phyloP scores from a whole-genome alignment of 2,329 filamentous ascomycete species.

The Ophiostoma triangulosporum region DNA sequence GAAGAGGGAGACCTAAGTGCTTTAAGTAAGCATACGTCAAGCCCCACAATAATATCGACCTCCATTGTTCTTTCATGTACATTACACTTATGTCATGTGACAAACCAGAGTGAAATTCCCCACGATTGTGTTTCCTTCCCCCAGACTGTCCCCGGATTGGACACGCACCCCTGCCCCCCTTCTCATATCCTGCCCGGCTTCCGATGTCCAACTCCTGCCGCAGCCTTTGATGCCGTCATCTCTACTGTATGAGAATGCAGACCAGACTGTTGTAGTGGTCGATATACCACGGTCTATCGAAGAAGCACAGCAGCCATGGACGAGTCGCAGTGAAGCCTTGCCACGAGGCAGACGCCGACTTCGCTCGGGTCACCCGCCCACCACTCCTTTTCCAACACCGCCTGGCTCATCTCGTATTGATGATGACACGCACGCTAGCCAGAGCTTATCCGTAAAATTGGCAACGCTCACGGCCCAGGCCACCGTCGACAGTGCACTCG shows the following conservation, averaged over 20 bases:
- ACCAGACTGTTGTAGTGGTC: constrained; percentile 40
- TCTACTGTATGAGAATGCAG: constrained; percentile 41
- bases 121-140: not conserved
- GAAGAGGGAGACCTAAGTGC: too few species aligned
- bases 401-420: not conserved
- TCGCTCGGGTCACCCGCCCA: constrained; percentile 31
- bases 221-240: constrained; percentile 15
- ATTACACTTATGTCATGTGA: not conserved
- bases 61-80: not conserved
- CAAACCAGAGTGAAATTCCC: constrained; percentile 1
- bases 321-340: not conserved
- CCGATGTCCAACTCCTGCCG: not conserved
- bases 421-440: constrained; percentile 9
- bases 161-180: not conserved
- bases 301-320: constrained; percentile 40
- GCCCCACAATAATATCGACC: not conserved
- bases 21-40: too few species aligned
- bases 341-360: constrained; percentile 23
- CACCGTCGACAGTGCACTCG: constrained; percentile 30
- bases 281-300: constrained; percentile 61
- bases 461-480: constrained; percentile 40
- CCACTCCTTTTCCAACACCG: constrained; percentile 35
- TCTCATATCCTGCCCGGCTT: not conserved
- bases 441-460: constrained; percentile 33
- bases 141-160: constrained; percentile 3